These are phyloP conservation scores for Fusarium sp. DNA, from an alignment of 2,329 filamentous ascomycete genomes.

Conservation along the genomic window DNA sequence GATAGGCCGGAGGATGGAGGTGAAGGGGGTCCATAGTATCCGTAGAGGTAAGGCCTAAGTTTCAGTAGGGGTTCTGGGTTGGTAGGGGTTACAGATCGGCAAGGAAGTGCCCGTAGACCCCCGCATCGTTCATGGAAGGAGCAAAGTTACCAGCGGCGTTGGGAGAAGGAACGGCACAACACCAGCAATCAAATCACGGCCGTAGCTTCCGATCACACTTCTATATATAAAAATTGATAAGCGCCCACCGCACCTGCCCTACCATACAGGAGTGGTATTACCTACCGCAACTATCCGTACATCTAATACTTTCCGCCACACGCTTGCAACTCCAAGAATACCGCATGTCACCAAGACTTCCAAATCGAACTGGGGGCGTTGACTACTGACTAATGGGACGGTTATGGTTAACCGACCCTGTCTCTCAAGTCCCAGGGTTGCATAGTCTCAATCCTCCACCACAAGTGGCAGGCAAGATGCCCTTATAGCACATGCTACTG, in stretches of 20 bases:
- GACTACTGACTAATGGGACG: conserved; percentile 12
- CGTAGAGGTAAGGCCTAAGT: conserved; percentile 13
- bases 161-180: conserved; percentile 14
- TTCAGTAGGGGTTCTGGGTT: conserved; percentile 15
- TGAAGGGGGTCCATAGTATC: conserved; percentile 2
- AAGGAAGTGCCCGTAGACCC: conserved; percentile 7
- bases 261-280: no score
- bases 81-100: conserved; percentile 5
- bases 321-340: background rate
- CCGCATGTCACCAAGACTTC: background rate
- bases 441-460: background rate
- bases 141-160: background rate
- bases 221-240: background rate
- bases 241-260: background rate
- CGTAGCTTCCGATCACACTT: conserved; percentile 1
- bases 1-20: background rate
- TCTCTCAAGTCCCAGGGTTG: conserved; percentile 9
- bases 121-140: conserved; percentile 7
- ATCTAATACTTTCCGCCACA: background rate
- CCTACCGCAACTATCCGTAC: no score
- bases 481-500: background rate
- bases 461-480: background rate
- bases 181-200: conserved; percentile 7
- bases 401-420: conserved; percentile 32
- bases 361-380: background rate